Conservation (phyloP, 768 basidiomycete genomes). For the Mycena pura region DNA sequence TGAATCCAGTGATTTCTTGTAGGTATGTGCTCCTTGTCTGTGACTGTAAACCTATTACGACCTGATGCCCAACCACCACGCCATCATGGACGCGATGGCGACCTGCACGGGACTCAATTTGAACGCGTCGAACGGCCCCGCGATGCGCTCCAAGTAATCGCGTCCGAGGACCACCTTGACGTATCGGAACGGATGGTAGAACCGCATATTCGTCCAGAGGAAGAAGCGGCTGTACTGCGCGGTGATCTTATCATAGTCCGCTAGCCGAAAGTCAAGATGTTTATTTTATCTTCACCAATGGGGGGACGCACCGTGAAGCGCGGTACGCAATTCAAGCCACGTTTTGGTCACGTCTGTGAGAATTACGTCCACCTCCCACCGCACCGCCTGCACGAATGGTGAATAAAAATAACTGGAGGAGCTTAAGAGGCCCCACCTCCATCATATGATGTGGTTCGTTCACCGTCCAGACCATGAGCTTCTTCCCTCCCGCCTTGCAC, state of each 20-base stretch:
- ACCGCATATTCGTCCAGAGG: constrained; percentile 72
- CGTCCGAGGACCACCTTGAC: constrained; percentile 1
- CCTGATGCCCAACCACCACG: constrained; percentile 22
- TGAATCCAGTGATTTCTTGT: too few species aligned
- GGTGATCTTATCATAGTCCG: constrained; percentile 70
- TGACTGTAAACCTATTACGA: neutral
- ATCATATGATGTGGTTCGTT: constrained; percentile 90
- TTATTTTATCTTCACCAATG: neutral
- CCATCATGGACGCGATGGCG: constrained; percentile 19
- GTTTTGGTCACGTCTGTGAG: constrained; percentile 77
- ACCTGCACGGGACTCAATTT: constrained; percentile 14
- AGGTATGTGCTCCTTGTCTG: too few species aligned
- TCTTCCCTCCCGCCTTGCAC: constrained; percentile 81
- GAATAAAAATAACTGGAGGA: constrained; percentile 4
- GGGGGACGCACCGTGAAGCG: constrained; percentile 56
- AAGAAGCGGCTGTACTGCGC: constrained; percentile 71
- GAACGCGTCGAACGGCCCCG: constrained; percentile 23
- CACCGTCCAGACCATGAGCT: constrained; percentile 95
- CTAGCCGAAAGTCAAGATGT: constrained; percentile 38
- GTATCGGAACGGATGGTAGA: constrained; percentile 56
- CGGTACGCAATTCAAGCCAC: constrained; percentile 69
- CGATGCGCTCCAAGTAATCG: constrained; percentile 19
- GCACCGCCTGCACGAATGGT: constrained; percentile 58
- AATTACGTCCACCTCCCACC: constrained; percentile 82
- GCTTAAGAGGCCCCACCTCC: constrained; percentile 60